These are phyloP conservation scores for Kwoniella pini DNA, from an alignment of 768 basidiomycete species.

Conservation along the genomic window DNA sequence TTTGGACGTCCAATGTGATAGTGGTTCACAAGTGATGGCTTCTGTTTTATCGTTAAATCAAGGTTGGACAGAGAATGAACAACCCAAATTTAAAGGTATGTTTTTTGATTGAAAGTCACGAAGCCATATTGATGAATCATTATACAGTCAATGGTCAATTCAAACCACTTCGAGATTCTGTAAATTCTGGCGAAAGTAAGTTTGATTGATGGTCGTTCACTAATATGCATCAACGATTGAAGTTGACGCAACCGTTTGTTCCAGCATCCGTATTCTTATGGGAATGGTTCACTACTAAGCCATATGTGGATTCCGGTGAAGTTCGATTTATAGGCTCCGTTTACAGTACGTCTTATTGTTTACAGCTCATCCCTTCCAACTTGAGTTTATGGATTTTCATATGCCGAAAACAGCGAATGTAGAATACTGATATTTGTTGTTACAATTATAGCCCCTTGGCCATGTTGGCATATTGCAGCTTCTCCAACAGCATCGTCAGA, in stretches of 20 bases:
- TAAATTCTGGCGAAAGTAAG: conserved; percentile 77
- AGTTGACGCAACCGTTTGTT: background rate
- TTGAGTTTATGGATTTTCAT: background rate
- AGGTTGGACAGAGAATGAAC: conserved; percentile 65
- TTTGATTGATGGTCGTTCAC: background rate
- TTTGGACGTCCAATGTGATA: background rate
- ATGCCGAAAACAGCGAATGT: too few relatives aligned
- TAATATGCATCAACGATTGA: background rate
- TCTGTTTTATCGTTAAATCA: conserved; percentile 89
- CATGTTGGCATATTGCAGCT: conserved; percentile 92
- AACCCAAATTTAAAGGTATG: conserved; percentile 66
- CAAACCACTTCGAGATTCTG: conserved; percentile 69
- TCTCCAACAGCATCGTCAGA: conserved; percentile 62
- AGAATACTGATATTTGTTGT: too few relatives aligned
- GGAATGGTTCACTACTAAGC: conserved; percentile 72
- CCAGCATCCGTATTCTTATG: conserved; percentile 42
- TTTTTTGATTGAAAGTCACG: background rate
- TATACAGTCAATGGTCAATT: conserved; percentile 52
- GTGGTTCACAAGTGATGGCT: conserved; percentile 65
- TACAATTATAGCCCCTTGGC: conserved; percentile 79
- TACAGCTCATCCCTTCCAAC: background rate
- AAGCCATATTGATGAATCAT: background rate
- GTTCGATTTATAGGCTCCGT: conserved; percentile 73
- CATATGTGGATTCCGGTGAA: conserved; percentile 75
- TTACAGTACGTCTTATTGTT: conserved; percentile 35